Evolutionary conservation across 2,329 filamentous ascomycete genomes (phyloP), one percentile per base, ranked within the genome.

Genomic region (Botryotinia convoluta): DNA sequence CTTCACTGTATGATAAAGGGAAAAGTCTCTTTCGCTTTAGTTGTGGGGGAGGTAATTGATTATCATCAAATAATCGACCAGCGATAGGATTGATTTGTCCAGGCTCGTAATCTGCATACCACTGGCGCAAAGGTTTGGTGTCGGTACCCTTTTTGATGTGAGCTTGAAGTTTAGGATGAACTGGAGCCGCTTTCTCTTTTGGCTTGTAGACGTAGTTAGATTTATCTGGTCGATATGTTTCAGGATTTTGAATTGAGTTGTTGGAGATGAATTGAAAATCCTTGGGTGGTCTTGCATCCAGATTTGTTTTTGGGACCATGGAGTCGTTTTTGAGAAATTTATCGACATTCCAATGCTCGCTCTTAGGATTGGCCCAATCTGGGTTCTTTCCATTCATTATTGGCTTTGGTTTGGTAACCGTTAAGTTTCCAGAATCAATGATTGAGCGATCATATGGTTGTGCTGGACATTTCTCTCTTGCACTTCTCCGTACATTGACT

Each of bases 101-200:
- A 51, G 74, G 74, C 39, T 77, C 73, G 48, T 74, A 74, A 22
- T 72, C 48, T 44, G 77, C 78, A 72, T 79, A 79, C 39, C 57
- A 57, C 4, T 45, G 71, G 14, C 48, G 51, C 9, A 39, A 14
- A 14, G 22, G 14, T 18, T 22, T 44, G 44, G 74, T 79, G 37
- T 61, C 76, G 7, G 77, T 79, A 18, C 77, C 76, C 22, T 75
- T 79, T 54, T 75, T 77, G 14, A 73, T 74, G 39, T 78, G 78
- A 26, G 68, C 51, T 26, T 54, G 62, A 20, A 79, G 69, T 39
- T 74, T 78, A 18, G 79, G 79, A 65, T 80, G 78, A 44, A 64
- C 67, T n/a, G 26, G 37, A 22, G 32, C 39, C 18, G 39, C 35
- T 74, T 48, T 42, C 6, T 63, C 26, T 32, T 29, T 65, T n/a